Evolutionary conservation across 116 monocot genomes (phyloP).

Genomic region (Papilionanthe hybrid): DNA sequence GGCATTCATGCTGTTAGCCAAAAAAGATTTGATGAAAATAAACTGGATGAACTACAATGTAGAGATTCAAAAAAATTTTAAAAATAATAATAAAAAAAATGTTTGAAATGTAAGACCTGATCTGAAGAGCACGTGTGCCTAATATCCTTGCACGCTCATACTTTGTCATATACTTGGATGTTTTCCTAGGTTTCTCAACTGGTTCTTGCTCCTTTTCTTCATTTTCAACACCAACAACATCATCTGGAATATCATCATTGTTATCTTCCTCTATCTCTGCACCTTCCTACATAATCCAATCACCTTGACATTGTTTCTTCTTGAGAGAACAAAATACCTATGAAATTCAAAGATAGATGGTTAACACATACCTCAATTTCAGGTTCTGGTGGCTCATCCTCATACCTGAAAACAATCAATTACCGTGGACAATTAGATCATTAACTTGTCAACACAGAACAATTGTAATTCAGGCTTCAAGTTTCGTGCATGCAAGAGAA

Average conservation of each 20-base stretch:
- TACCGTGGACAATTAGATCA: neutral
- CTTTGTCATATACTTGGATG: slow-evolving; percentile 97
- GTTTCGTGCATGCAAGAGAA: neutral
- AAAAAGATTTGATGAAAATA: neutral
- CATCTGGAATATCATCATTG: slow-evolving; percentile 67
- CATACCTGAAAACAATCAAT: slow-evolving; percentile 45
- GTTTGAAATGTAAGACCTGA: slow-evolving; percentile 44
- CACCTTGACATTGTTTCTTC: neutral
- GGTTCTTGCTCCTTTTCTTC: slow-evolving; percentile 68
- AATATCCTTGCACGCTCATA: slow-evolving; percentile 96
- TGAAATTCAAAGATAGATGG: neutral
- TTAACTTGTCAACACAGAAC: neutral
- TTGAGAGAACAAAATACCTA: neutral
- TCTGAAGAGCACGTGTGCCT: slow-evolving; percentile 97
- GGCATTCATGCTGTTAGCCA: slow-evolving; percentile 65
- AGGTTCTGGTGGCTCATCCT: slow-evolving; percentile 95
- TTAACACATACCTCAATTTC: slow-evolving; percentile 64
- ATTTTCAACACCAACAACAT: slow-evolving; percentile 49
- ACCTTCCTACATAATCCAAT: slow-evolving; percentile 55
- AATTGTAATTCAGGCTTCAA: neutral
- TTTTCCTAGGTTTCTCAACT: slow-evolving; percentile 56
- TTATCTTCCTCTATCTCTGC: slow-evolving; percentile 63
- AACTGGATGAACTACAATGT: neutral
- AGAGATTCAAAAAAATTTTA: no score
- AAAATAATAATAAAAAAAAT: slow-evolving; percentile 3